phyloP scores from a whole-genome alignment of 306 rosid species.

The Vicia sativa region DNA sequence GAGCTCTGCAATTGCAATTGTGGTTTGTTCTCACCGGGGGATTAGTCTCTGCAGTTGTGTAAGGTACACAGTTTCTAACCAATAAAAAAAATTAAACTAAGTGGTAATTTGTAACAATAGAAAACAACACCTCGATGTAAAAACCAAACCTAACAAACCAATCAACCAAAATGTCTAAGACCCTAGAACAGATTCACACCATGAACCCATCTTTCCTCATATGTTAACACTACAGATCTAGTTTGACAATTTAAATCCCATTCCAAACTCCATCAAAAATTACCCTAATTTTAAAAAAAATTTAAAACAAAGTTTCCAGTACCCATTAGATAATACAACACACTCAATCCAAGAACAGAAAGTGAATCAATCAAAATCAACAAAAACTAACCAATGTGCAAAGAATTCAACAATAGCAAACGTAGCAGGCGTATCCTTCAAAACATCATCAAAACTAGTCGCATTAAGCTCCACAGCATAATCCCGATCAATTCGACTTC shows the following conservation, averaged over 20 bases:
- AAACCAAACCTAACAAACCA: too few species aligned
- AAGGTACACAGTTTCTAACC: too few species aligned
- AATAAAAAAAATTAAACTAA: too few species aligned
- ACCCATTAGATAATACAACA: constrained; percentile 6
- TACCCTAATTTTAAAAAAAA: neutral
- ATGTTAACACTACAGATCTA: constrained; percentile 11
- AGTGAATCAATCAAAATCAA: neutral
- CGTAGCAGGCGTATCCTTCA: constrained; percentile 77
- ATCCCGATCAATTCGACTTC: constrained; percentile 53
- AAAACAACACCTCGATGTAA: too few species aligned
- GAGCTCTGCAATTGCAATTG: too few species aligned
- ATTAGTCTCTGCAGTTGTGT: too few species aligned
- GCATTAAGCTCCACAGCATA: constrained; percentile 76
- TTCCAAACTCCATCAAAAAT: neutral
- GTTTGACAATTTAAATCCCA: neutral
- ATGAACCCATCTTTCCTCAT: constrained; percentile 8
- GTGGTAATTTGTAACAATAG: too few species aligned
- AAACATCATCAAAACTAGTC: constrained; percentile 71
- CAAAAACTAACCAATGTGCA: constrained; percentile 77
- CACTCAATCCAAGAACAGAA: constrained; percentile 1
- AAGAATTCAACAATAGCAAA: constrained; percentile 84
- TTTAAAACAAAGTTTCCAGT: neutral
- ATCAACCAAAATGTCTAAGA: constrained; percentile 19
- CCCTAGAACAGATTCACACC: neutral
- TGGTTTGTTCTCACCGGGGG: too few species aligned